Conservation (phyloP, 2,329 filamentous ascomycete genomes). For the Exophiala spinifera region DNA sequence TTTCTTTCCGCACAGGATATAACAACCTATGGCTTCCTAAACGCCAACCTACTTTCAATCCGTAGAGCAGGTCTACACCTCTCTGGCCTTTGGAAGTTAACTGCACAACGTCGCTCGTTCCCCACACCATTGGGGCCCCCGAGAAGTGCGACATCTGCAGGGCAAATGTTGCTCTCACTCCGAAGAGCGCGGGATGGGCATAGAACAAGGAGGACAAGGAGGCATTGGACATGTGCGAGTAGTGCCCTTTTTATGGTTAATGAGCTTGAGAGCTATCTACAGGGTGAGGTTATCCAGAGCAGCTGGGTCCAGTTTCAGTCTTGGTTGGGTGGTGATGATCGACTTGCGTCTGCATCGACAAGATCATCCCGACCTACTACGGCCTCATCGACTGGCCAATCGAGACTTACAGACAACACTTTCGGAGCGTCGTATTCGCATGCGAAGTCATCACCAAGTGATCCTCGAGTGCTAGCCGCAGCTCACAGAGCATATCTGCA, state of each 20-base stretch:
- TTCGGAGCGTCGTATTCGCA: background rate
- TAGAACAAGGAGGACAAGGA: slow-evolving; percentile 68
- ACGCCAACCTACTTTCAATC: slow-evolving; percentile 81
- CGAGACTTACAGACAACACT: slow-evolving; percentile 4
- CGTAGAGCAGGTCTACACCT: slow-evolving; percentile 81
- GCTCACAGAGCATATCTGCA: slow-evolving; percentile 76
- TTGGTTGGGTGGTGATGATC: slow-evolving; percentile 62
- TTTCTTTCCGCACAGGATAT: slow-evolving; percentile 77
- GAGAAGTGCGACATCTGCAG: slow-evolving; percentile 59
- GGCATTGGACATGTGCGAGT: slow-evolving; percentile 85
- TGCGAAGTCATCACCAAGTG: slow-evolving; percentile 35
- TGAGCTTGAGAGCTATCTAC: slow-evolving; percentile 82
- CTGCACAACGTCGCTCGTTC: slow-evolving; percentile 71
- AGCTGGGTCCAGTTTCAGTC: slow-evolving; percentile 75
- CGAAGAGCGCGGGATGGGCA: slow-evolving; percentile 63
- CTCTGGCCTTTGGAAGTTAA: slow-evolving; percentile 82
- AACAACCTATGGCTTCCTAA: slow-evolving; percentile 76
- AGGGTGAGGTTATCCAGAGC: slow-evolving; percentile 79
- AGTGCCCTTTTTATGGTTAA: slow-evolving; percentile 85
- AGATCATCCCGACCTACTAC: slow-evolving; percentile 40
- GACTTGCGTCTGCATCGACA: slow-evolving; percentile 27
- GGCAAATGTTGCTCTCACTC: slow-evolving; percentile 58
- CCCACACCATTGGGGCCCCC: slow-evolving; percentile 67
- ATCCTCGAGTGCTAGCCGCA: slow-evolving; percentile 78
- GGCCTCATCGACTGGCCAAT: slow-evolving; percentile 26